Base-by-base conservation (phyloP, 768 basidiomycete species). In the Xerocomus brunneocitrinus region DNA sequence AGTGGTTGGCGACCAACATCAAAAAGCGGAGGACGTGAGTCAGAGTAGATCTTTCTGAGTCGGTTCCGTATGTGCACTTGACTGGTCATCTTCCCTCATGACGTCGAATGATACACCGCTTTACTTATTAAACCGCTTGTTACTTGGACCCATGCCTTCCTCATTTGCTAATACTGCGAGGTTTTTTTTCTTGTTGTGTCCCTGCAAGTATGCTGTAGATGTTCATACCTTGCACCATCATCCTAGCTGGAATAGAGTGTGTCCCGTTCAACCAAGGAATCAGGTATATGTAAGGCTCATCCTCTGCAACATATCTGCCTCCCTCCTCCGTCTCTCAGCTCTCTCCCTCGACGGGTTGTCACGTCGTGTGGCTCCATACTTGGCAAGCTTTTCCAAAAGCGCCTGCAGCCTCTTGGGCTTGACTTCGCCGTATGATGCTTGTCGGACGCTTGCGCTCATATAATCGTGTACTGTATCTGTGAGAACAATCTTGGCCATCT, bases 1-100 rank as follows among this genome's bases (percentile, higher is more conserved):
- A 98, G 77, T 98, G 94, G 95, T 76, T 93, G 82, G 89, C 87
- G 62, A 81, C 83, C 61, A 92, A 92, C 79, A 87, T 92, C 77
- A 67, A 62, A 46, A 90, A 89, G 76, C 85, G 86, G 70, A 85
- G 87, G 72, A 76, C 77, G 75, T 89, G 83, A 83, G 48, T 45
- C 47, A 51, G 48, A 47, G 53, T 72, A 61, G 57, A 61, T 54
- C 62, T 64, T 65, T 53, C 61, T 59, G 63, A 62, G 68, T 68
- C 66, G 67, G 73, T 76, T 79, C 22, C 74, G 70, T 71, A 51
- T 62, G 58, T 62, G 74, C 76, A 74, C 75, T 73, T 71, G 76
- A 73, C 72, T 77, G 75, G 73, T 74, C 74, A 82, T 74, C 80
- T 83, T 79, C 72, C 76, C 70, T 82, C 71, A 80, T 70, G 78